phyloP scores from a whole-genome alignment of 495 filamentous ascomycete genomes.

The Podospora appendiculata region DNA sequence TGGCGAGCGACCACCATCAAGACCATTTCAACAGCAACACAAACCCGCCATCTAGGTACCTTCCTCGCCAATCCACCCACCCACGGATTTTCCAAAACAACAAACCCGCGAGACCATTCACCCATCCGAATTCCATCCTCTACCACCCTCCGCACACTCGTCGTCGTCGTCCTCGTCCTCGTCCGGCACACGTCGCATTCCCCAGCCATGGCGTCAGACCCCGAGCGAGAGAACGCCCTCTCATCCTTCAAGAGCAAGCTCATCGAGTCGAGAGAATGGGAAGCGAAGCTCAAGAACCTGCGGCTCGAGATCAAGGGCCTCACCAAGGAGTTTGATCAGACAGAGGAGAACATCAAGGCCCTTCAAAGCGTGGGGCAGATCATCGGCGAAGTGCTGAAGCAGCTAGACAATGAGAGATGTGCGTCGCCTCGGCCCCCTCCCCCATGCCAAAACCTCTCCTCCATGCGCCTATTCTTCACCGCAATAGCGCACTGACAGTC shows the following conservation, averaged over 20 bases:
- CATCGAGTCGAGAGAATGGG: slow-evolving; percentile 95
- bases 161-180: neutral
- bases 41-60: neutral
- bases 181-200: neutral
- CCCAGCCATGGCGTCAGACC: slow-evolving; percentile 34
- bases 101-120: too few relatives aligned
- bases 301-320: slow-evolving; percentile 91
- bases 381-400: slow-evolving; percentile 97
- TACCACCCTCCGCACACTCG: too few relatives aligned
- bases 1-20: too few relatives aligned
- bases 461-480: too few relatives aligned
- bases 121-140: too few relatives aligned
- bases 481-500: neutral
- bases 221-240: slow-evolving; percentile 75
- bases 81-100: too few relatives aligned
- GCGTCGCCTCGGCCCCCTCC: slow-evolving; percentile 27
- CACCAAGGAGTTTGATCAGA: slow-evolving; percentile 90
- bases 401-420: slow-evolving; percentile 99
- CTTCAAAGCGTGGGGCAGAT: slow-evolving; percentile 99
- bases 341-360: slow-evolving; percentile 99
- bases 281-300: slow-evolving; percentile 88
- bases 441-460: neutral
- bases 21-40: neutral
- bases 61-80: too few relatives aligned
- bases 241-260: slow-evolving; percentile 88